Conservation (phyloP, 768 basidiomycete genomes). For the Pholiota microspora region DNA sequence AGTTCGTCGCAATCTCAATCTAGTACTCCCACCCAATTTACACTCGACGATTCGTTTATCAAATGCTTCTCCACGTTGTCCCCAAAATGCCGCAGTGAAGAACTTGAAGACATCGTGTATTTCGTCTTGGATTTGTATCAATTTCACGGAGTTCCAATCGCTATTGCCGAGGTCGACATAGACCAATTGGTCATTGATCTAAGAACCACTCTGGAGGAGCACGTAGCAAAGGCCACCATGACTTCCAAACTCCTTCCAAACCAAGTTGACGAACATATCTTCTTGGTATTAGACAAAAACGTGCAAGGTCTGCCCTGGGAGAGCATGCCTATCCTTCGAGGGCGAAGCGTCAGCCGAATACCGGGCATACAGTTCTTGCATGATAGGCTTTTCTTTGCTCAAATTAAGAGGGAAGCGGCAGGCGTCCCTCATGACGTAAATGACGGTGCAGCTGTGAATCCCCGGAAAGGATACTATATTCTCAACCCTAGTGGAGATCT, state of each 20-base stretch:
- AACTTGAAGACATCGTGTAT: conserved; percentile 92
- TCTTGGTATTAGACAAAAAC: conserved; percentile 88
- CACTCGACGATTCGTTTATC: conserved; percentile 72
- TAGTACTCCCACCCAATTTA: conserved; percentile 41
- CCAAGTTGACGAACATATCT: conserved; percentile 65
- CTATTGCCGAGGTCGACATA: conserved; percentile 88
- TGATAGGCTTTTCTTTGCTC: conserved; percentile 72
- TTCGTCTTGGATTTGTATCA: conserved; percentile 94
- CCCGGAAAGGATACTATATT: conserved; percentile 73
- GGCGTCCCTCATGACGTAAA: conserved; percentile 20
- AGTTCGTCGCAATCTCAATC: conserved; percentile 29
- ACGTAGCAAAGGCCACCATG: conserved; percentile 39
- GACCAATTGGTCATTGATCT: conserved; percentile 89
- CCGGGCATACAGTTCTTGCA: conserved; percentile 86
- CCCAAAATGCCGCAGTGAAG: conserved; percentile 84
- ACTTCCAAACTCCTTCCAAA: conserved; percentile 2
- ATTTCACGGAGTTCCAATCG: conserved; percentile 86
- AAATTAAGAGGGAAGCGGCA: conserved; percentile 31
- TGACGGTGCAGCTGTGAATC: conserved; percentile 59
- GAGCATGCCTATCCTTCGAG: conserved; percentile 82
- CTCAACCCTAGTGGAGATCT: conserved; percentile 95
- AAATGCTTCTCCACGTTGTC: conserved; percentile 85
- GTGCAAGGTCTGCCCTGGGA: conserved; percentile 94
- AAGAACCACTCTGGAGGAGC: conserved; percentile 72
- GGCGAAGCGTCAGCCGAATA: conserved; percentile 87